Evolutionary conservation across 2,329 filamentous ascomycete species (phyloP), one percentile per base, ranked within the genome.

Genomic region (Clarireedia monteithiana): DNA sequence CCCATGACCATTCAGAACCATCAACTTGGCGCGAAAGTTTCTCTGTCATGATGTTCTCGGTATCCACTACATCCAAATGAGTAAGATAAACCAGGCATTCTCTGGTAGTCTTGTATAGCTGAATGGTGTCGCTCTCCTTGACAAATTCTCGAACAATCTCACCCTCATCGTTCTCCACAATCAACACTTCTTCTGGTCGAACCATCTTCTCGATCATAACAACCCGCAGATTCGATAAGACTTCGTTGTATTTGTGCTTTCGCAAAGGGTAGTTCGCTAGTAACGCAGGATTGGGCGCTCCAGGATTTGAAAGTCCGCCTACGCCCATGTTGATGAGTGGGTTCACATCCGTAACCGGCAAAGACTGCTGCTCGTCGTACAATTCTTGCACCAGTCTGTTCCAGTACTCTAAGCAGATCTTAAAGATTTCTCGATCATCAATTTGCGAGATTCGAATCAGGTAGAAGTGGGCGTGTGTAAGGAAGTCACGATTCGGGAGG

Each of bases 201-300:
- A 99, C 94, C 94, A 99, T 99, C 79, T 96, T 96, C 76, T 99
- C 94, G 60, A 99, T 97, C 94, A 99, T 99, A 62, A 99, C 94
- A 24, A 92, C 88, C 63, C 94, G 86, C 56, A 99, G 79, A 71
- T 96, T 97, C 9, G 92, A 92, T 50, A 99, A 77, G 20, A 99
- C 88, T 69, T 96, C 91, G 62, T 86, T 86, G 73, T 97, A 99
- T 74, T 96, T 97, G 80, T 99, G 92, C 77, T 99, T 99, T 59
- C 95, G 86, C 46, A 99, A 81, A 12, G 92, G 91, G 68, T 95
- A 95, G 72, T 91, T 95, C 65, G 85, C 86, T 60, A 97, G 78
- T n/a, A 92, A 77, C 52, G 77, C 82, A 1, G 92, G 90, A 69
- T 96, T 91, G 50, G 90, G 87, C 2, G 91, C 91, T 46, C 91